Evolutionary conservation across 768 basidiomycete species (phyloP).

Genomic region (Boletus sp.): DNA sequence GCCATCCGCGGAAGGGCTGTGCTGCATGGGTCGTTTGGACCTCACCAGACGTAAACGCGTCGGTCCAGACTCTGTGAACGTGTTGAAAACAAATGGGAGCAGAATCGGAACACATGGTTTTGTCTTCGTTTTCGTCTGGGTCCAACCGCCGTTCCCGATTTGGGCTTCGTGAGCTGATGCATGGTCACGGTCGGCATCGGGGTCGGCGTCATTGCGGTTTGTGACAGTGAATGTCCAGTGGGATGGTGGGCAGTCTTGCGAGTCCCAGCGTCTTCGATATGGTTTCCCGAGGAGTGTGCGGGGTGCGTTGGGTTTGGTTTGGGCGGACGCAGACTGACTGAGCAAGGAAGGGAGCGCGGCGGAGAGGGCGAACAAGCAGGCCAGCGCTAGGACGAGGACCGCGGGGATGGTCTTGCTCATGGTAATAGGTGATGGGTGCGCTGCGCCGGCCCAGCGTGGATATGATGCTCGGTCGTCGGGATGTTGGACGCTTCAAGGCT

Average conservation of each 20-base stretch:
- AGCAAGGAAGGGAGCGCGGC: constrained; percentile 4
- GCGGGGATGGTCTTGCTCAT: constrained; percentile 2
- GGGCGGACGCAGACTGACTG: neutral
- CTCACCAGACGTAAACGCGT: neutral
- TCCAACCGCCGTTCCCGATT: neutral
- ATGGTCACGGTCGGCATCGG: neutral
- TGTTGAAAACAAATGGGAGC: constrained; percentile 4
- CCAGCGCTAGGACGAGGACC: constrained; percentile 3
- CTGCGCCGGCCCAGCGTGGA: neutral
- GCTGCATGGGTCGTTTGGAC: neutral
- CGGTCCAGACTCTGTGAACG: neutral
- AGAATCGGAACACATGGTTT: neutral
- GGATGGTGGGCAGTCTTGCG: neutral
- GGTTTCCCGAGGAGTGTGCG: constrained; percentile 14
- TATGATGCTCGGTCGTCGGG: neutral
- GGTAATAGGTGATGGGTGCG: neutral
- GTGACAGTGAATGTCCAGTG: neutral
- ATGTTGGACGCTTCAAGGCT: neutral
- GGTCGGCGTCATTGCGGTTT: neutral
- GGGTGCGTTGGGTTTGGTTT: neutral
- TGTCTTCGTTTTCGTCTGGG: neutral
- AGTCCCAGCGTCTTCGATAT: neutral
- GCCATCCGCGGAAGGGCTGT: neutral
- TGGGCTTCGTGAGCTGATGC: neutral
- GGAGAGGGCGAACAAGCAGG: constrained; percentile 9